Evolutionary conservation across 495 filamentous ascomycete genomes (phyloP).

Genomic region (Aspergillus coremiiformis): DNA sequence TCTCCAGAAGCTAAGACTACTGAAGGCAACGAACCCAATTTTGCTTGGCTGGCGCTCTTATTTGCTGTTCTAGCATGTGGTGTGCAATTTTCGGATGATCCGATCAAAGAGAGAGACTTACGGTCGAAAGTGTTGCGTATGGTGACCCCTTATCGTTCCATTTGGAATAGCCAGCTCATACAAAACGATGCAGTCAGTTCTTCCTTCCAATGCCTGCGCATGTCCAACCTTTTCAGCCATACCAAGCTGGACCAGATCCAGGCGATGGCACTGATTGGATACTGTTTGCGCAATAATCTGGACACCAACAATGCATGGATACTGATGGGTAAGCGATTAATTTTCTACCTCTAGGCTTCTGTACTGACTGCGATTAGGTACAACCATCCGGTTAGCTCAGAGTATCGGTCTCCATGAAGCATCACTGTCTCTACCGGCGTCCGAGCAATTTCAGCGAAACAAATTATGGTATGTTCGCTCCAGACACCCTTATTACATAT

Average conservation of each 20-base stretch:
- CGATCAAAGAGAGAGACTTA: conserved; percentile 44
- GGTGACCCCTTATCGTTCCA: conserved; percentile 3
- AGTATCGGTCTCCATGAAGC: conserved; percentile 40
- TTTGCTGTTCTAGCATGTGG: conserved; percentile 71
- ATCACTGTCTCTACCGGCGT: conserved; percentile 26
- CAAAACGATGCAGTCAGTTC: conserved; percentile 37
- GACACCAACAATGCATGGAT: conserved; percentile 48
- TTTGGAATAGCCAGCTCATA: background rate
- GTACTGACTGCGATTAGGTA: conserved; percentile 20
- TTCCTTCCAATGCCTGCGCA: conserved; percentile 45
- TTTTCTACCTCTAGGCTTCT: background rate
- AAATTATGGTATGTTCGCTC: conserved; percentile 9
- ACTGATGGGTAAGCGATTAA: conserved; percentile 27
- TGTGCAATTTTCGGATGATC: conserved; percentile 60
- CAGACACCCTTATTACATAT: background rate
- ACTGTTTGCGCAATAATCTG: conserved; percentile 46
- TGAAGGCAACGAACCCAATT: background rate
- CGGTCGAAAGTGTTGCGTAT: conserved; percentile 45
- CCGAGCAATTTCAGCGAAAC: conserved; percentile 12
- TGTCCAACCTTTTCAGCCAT: conserved; percentile 45
- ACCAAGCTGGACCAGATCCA: conserved; percentile 42
- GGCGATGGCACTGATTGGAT: conserved; percentile 40
- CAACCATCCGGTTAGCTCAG: conserved; percentile 42
- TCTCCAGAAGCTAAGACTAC: background rate
- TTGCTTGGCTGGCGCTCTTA: conserved; percentile 27